Base-by-base conservation (phyloP, 192 early-diverging fungal genomes). In the Podila minutissima region DNA sequence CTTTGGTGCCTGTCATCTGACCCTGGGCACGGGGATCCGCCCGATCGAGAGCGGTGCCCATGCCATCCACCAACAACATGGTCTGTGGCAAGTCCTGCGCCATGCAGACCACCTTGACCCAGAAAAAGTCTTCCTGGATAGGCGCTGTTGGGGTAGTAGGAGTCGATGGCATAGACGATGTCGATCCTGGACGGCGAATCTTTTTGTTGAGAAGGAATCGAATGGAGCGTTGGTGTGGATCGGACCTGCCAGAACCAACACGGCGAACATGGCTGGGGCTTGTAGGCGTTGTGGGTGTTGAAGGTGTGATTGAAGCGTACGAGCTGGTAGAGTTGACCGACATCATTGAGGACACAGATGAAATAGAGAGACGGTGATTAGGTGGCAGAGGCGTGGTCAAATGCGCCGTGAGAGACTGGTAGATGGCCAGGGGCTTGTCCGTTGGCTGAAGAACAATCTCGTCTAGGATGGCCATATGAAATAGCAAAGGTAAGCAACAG, bases 371-470 rank as follows among this genome's bases (percentile, higher is more conserved):
- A 17, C 84, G 88, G 17, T 78, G 83, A 26, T 86, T 82, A 12
- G 87, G 74, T 6, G 89, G 89, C 76, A 90, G 67, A 22, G 87
- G 86, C 19, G 83, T 86, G 1, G 84, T 86, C 26, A 84, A 64
- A 72, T 84, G 83, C 19, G 86, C 73, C n/a, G 73, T 87, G 31
- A 90, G 66, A 1, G 87, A 83, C 29, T 88, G 76, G 62, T 86
- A 90, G 20, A 90, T 88, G 7, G 85, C 84, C 63, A 90, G 74
- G 31, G 87, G 84, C 67, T 87, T 84, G 75, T 90, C 87, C 38
- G 84, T 67, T 10, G 89, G 87, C 49, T 73, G 73, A 20, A 90
- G 62, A 15, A 84, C 81, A 29, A 74, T 78, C 53, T 85, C 84
- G 7, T 90, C 89, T 88, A 60, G 19, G 64, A 41, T 60, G 7